These are phyloP conservation scores for Pinus albicaulis DNA, from an alignment of 75 land plant genomes.

Conservation along the genomic window DNA sequence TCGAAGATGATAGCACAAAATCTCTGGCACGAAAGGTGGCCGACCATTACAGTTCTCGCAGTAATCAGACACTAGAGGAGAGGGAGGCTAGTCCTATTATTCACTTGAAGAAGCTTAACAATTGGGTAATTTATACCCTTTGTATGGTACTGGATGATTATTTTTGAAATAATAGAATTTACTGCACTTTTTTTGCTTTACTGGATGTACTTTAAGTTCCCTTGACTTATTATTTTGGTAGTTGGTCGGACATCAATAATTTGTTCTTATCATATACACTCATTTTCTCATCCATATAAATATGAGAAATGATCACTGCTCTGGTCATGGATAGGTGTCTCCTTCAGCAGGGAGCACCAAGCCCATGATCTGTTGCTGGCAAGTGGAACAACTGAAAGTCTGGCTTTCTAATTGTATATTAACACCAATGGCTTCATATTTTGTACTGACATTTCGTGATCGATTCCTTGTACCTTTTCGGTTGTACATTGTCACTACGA, in stretches of 20 bases:
- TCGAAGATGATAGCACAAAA: constrained; percentile 51
- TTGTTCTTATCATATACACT: too few species aligned
- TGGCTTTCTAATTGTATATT: too few species aligned
- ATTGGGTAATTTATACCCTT: constrained; percentile 59
- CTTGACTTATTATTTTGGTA: too few species aligned
- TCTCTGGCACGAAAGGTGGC: constrained; percentile 62
- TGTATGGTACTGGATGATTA: neutral
- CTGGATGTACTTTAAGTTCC: too few species aligned
- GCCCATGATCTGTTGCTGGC: too few species aligned
- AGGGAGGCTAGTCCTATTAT: constrained; percentile 95
- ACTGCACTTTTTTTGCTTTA: too few species aligned
- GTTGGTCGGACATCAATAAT: too few species aligned
- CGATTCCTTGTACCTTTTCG: neutral
- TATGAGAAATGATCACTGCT: neutral
- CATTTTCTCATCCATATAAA: neutral
- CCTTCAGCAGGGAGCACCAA: too few species aligned
- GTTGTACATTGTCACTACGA: neutral
- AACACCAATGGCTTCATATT: too few species aligned
- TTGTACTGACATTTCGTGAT: too few species aligned
- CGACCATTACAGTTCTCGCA: constrained; percentile 84
- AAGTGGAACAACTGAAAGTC: too few species aligned
- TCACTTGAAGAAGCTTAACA: constrained; percentile 96
- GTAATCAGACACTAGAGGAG: constrained; percentile 92
- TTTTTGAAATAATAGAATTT: neutral
- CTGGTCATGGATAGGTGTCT: too few species aligned